These are phyloP conservation scores for Diplodia mutila DNA, from an alignment of 2,329 filamentous ascomycete species.

Conservation along the genomic window DNA sequence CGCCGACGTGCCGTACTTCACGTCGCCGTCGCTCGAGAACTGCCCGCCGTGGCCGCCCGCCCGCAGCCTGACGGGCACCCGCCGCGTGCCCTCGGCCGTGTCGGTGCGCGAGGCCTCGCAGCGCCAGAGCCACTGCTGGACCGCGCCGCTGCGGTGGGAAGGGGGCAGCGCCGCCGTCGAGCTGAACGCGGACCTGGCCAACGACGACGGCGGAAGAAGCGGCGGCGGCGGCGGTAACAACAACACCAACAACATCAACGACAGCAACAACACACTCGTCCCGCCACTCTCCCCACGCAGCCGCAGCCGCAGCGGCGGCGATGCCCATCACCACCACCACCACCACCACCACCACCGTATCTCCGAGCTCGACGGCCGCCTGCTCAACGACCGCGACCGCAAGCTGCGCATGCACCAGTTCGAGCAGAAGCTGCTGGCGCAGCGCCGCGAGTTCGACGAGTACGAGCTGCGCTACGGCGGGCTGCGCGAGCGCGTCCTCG, in stretches of 20 bases:
- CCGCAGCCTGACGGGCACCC: background rate
- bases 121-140: constrained; percentile 42
- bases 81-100: constrained; percentile 30
- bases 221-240: background rate
- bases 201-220: background rate
- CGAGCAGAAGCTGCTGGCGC: constrained; percentile 11
- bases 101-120: constrained; percentile 35
- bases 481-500: background rate
- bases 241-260: background rate
- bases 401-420: constrained; percentile 16
- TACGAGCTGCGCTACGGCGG: background rate
- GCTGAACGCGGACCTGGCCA: background rate
- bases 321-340: background rate
- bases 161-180: background rate
- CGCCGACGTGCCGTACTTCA: constrained; percentile 44
- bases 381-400: constrained; percentile 19
- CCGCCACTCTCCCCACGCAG: background rate
- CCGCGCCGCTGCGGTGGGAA: constrained; percentile 36
- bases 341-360: background rate
- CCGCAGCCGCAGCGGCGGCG: background rate
- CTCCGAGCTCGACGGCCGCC: constrained; percentile 10
- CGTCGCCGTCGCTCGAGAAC: constrained; percentile 44
- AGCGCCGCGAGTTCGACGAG: constrained; percentile 9
- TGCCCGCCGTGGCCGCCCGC: constrained; percentile 43
- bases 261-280: background rate